These are phyloP conservation scores for Mortierella sp. DNA, from an alignment of 371 early-diverging fungal genomes.

Conservation along the genomic window DNA sequence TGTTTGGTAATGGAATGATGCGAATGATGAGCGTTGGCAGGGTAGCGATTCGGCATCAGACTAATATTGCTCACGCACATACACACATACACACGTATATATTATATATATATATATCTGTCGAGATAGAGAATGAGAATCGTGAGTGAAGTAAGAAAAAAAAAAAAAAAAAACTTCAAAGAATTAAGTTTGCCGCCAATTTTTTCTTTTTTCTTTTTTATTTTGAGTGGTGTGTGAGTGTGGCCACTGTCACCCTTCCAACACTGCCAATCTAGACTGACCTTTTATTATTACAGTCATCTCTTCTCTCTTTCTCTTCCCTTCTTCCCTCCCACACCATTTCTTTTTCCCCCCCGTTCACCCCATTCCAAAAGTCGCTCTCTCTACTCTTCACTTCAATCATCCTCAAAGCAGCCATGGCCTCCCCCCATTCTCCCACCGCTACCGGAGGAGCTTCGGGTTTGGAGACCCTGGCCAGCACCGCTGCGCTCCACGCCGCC, in stretches of 20 bases:
- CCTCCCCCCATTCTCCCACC: slow-evolving; percentile 43
- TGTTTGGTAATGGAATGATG: background rate
- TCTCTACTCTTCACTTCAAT: slow-evolving; percentile 20
- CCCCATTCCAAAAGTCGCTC: slow-evolving; percentile 23
- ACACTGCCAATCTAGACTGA: background rate
- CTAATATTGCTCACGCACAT: too few relatives aligned
- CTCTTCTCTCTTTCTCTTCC: slow-evolving; percentile 1
- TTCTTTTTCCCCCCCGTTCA: slow-evolving; percentile 1
- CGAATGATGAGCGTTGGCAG: background rate
- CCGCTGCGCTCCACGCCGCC: slow-evolving; percentile 48
- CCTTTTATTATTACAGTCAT: background rate
- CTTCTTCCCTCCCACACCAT: background rate
- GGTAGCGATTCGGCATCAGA: background rate
- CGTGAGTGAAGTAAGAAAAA: background rate
- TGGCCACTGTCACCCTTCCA: background rate
- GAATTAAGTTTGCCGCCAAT: background rate
- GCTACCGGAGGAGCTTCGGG: slow-evolving; percentile 34
- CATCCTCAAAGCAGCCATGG: slow-evolving; percentile 19
- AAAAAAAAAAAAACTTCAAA: background rate
- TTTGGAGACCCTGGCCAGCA: slow-evolving; percentile 26
- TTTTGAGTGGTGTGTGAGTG: background rate
- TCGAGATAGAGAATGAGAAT: too few relatives aligned
- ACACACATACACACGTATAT: too few relatives aligned
- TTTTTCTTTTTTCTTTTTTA: slow-evolving; percentile 7
- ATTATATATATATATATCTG: too few relatives aligned